A percentile compares a stretch with the other conserved stretches of the same genome.
Evolutionary conservation across 441 rosid species (phyloP).

Genomic region (Mallotus japonicus): DNA sequence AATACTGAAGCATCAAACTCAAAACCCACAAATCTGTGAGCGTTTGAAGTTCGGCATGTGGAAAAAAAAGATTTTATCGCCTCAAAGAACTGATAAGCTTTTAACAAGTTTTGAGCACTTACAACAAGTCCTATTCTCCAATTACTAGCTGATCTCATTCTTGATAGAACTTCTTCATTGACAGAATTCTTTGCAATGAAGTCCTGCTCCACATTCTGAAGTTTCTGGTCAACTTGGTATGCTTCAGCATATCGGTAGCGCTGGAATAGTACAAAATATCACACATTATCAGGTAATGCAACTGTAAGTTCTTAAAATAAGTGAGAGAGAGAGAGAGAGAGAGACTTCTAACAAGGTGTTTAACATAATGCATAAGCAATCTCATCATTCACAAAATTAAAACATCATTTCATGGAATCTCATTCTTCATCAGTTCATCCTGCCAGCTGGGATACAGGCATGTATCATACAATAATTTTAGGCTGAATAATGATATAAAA

Average conservation of each 20-base stretch:
- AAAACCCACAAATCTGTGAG: background rate
- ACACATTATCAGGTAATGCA: conserved; percentile 23
- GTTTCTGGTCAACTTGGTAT: conserved; percentile 62
- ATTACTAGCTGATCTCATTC: conserved; percentile 57
- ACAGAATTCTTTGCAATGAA: conserved; percentile 41
- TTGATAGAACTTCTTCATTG: conserved; percentile 49
- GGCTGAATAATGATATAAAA: background rate
- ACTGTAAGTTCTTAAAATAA: background rate
- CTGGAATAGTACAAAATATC: conserved; percentile 42
- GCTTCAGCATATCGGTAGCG: conserved; percentile 87
- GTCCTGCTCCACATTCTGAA: conserved; percentile 62
- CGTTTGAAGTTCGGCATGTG: background rate
- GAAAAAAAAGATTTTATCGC: background rate
- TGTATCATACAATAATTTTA: background rate
- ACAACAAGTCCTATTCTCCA: conserved; percentile 76
- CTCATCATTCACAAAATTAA: conserved; percentile 3
- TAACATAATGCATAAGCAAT: background rate
- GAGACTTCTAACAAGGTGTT: background rate
- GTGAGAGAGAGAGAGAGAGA: background rate
- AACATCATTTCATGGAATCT: background rate
- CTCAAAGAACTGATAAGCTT: conserved; percentile 1
- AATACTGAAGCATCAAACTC: background rate
- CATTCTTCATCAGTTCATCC: background rate
- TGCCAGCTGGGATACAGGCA: background rate
- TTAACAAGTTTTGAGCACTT: conserved; percentile 40